These are phyloP conservation scores for Phytophthora foliorum DNA, from an alignment of 352 stramenopile species.

Conservation along the genomic window DNA sequence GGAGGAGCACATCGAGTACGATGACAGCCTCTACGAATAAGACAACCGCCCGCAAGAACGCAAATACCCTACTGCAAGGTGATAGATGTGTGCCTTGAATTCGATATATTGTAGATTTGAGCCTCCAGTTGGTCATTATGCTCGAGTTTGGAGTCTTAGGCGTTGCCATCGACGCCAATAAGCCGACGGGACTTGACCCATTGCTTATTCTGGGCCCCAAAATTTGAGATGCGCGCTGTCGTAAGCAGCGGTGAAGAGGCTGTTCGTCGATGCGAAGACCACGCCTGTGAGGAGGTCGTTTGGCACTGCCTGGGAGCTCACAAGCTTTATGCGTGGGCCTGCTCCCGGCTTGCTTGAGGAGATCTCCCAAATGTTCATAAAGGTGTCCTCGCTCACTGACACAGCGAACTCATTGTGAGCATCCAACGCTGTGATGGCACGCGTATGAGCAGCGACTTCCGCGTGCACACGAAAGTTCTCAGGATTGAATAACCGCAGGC, in stretches of 20 bases:
- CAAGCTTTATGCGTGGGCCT: conserved; percentile 50
- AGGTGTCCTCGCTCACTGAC: conserved; percentile 82
- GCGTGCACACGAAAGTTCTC: conserved; percentile 61
- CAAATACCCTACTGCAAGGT: neutral
- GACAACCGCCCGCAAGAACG: neutral
- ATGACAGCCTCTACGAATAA: conserved; percentile 84
- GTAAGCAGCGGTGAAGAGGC: conserved; percentile 66
- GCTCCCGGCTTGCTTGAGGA: conserved; percentile 28
- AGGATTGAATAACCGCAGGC: conserved; percentile 65
- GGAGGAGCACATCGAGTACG: conserved; percentile 89
- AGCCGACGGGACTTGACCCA: neutral
- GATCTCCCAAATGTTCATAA: conserved; percentile 82
- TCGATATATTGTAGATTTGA: conserved; percentile 38
- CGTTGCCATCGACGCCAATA: neutral
- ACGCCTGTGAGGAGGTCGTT: conserved; percentile 79
- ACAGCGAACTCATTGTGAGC: conserved; percentile 57
- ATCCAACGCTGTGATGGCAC: conserved; percentile 74
- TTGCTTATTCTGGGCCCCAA: conserved; percentile 64
- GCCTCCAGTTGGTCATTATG: conserved; percentile 19
- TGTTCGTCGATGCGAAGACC: conserved; percentile 56
- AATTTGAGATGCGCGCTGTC: conserved; percentile 79
- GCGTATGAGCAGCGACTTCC: conserved; percentile 76
- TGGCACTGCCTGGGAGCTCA: conserved; percentile 64
- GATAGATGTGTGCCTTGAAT: conserved; percentile 16
- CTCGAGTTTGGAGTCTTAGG: conserved; percentile 5